Base-by-base conservation (phyloP, 1,284 basidiomycete genomes). In the Leucocoprinus gongylophorus region DNA sequence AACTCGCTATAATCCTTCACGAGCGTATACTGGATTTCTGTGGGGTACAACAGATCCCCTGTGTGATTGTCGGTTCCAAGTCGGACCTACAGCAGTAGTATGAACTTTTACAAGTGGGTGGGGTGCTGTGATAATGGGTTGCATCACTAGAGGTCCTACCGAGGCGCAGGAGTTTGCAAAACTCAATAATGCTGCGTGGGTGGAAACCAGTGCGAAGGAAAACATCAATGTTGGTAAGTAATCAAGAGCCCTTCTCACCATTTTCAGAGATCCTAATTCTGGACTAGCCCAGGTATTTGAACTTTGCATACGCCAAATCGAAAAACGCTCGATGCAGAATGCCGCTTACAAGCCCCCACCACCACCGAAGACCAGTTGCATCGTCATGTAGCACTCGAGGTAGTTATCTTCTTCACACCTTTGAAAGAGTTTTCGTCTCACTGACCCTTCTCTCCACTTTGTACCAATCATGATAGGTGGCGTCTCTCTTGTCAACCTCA, bases 11-110 rank as follows among this genome's bases (percentile, higher is more conserved):
- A 65, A 91, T 91, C 61, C 83, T 99, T 40, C 88, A 97, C 66
- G 93, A 98, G 77, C 98, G 98, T 79, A 95, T 99, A 62, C 76
- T 94, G 63, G 87, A 94, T 69, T 97, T 92, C 67, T 91, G 88
- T 48, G 95, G 94, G 47, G 80, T 89, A 51, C 84, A 86, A 55
- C 81, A 83, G 55, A 88, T 98, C 42, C 95, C 95, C 15, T 95
- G 94, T 69, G 92, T 99, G 44, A 85, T 99, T 56, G 95, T 97
- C 28, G 95, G 95, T 15, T 90, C 95, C 63, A 98, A 98, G 79
- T 80, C 78, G 50, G 95, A 99, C 72, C 71, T 98, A 65, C 75
- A 71, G 65, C 76, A 64, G 67, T 89, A 76, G 86, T 91, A 67
- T 64, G 74, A 55, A n/a, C 28, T n/a, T 35, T 12, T 18, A 40